Evolutionary conservation across 2,329 filamentous ascomycete species (phyloP).

Genomic region (Geosmithia morbida): DNA sequence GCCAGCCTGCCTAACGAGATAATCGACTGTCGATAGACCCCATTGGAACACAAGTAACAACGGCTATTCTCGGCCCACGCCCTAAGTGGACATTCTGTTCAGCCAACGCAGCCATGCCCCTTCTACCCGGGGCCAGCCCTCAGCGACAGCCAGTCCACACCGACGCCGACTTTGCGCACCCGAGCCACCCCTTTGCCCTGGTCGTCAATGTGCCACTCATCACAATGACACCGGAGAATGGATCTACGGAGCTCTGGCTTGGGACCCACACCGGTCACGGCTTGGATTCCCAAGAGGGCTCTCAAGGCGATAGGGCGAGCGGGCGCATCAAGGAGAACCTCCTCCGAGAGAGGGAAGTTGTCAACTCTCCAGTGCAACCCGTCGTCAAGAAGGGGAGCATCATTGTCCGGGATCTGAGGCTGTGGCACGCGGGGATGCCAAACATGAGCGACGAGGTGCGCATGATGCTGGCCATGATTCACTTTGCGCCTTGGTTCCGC

Average conservation of each 20-base stretch:
- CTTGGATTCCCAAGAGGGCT: constrained; percentile 27
- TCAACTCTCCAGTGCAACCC: constrained; percentile 32
- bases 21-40: constrained; percentile 21
- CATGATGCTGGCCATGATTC: constrained; percentile 46
- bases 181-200: constrained; percentile 36
- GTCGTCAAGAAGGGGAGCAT: constrained; percentile 37
- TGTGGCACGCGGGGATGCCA: constrained; percentile 52
- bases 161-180: constrained; percentile 44
- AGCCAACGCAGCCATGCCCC: constrained; percentile 41
- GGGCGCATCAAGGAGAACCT: constrained; percentile 28
- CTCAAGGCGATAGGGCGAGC: constrained; percentile 35
- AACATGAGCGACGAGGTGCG: constrained; percentile 33
- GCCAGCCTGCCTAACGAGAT: background rate
- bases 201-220: constrained; percentile 39
- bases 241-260: constrained; percentile 44
- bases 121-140: constrained; percentile 20
- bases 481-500: constrained; percentile 42
- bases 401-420: constrained; percentile 41
- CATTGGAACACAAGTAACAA: constrained; percentile 40
- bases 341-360: constrained; percentile 19
- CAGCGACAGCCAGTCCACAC: constrained; percentile 41
- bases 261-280: constrained; percentile 29
- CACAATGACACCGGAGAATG: constrained; percentile 34
- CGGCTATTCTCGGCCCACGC: constrained; percentile 35
- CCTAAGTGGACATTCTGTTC: constrained; percentile 44